Evolutionary conservation across 495 filamentous ascomycete species (phyloP).

Genomic region (Rostrohypoxylon terebratum): DNA sequence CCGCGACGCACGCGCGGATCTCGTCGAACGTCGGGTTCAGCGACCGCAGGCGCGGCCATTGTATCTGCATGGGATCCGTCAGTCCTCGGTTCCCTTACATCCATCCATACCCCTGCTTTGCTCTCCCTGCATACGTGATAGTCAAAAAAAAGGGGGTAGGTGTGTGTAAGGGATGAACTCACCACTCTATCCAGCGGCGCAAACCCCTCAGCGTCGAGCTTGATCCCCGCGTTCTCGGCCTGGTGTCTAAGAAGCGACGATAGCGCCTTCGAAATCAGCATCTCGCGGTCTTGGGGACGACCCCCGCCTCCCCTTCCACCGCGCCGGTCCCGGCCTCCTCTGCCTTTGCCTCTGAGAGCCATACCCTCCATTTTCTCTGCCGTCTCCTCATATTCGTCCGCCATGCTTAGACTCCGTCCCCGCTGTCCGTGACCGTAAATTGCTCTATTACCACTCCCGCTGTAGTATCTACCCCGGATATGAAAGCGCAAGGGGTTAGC

Average conservation of each 20-base stretch:
- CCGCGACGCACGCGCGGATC: slow-evolving; percentile 73
- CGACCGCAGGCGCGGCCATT: slow-evolving; percentile 74
- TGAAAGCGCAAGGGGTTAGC: not conserved
- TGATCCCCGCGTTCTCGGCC: slow-evolving; percentile 80
- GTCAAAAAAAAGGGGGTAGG: slow-evolving; percentile 14
- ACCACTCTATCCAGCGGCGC: slow-evolving; percentile 83
- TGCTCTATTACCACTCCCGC: not conserved
- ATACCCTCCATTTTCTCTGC: slow-evolving; percentile 32
- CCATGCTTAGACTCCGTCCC: slow-evolving; percentile 4
- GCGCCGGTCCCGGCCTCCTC: slow-evolving; percentile 26
- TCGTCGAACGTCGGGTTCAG: slow-evolving; percentile 79
- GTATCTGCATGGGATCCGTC: too few species aligned
- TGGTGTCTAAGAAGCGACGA: slow-evolving; percentile 85
- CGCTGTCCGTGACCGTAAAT: not conserved
- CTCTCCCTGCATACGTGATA: not conserved
- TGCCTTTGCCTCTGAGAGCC: slow-evolving; percentile 28
- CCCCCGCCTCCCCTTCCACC: slow-evolving; percentile 46
- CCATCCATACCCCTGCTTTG: not conserved
- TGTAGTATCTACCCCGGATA: too few species aligned
- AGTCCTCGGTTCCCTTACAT: too few species aligned
- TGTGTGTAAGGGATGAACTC: slow-evolving; percentile 57
- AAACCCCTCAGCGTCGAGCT: slow-evolving; percentile 81
- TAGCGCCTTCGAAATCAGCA: slow-evolving; percentile 82
- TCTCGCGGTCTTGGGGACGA: slow-evolving; percentile 61
- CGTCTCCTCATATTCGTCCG: slow-evolving; percentile 31